These are phyloP conservation scores for Nicotiana paniculata DNA, from an alignment of 257 asterid species.

Conservation along the genomic window DNA sequence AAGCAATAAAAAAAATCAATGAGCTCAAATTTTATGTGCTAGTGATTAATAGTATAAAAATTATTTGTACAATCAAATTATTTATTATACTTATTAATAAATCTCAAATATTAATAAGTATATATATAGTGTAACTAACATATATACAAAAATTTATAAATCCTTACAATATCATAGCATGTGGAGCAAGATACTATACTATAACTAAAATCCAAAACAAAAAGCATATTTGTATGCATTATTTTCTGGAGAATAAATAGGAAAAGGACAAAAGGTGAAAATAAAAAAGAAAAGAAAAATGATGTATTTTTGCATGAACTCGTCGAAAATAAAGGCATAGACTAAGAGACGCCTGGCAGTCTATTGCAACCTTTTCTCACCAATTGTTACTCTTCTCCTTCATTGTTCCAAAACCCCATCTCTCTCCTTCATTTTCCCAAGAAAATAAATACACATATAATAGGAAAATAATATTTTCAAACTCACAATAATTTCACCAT, in stretches of 20 bases:
- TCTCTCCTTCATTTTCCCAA: conserved; percentile 10
- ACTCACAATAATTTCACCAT: neutral
- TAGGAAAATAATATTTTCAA: neutral
- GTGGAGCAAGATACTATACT: too few species aligned
- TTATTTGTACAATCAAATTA: too few species aligned
- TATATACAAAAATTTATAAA: too few species aligned
- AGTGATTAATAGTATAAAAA: too few species aligned
- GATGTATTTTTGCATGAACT: conserved; percentile 46
- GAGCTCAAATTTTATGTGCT: too few species aligned
- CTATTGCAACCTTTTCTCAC: conserved; percentile 48
- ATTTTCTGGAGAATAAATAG: neutral
- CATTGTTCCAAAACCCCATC: neutral
- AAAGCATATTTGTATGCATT: neutral
- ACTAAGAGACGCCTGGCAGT: conserved; percentile 61
- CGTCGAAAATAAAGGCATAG: conserved; percentile 38
- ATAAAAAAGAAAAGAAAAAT: conserved; percentile 6
- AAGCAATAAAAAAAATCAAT: too few species aligned
- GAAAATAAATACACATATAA: neutral
- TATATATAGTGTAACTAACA: too few species aligned
- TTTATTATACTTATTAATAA: too few species aligned
- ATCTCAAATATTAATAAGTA: too few species aligned
- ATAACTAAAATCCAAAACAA: neutral
- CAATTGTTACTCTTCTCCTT: conserved; percentile 20
- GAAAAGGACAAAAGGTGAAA: neutral
- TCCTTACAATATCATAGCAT: too few species aligned